phyloP scores from a whole-genome alignment of 768 basidiomycete genomes.

The Kwoniella sp. region DNA sequence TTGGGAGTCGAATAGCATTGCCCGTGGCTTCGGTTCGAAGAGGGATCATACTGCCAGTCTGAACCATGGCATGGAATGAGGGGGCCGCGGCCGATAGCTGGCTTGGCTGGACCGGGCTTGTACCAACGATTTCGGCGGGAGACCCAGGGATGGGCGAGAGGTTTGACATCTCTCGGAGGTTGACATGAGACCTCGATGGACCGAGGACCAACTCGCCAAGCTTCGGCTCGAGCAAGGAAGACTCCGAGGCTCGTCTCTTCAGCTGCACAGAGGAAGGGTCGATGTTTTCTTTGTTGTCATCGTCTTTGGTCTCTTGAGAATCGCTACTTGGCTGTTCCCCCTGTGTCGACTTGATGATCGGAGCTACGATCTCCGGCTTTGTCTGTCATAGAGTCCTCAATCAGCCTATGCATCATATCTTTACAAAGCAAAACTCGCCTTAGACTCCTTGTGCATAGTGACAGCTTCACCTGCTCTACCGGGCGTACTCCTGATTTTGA shows the following conservation, averaged over 20 bases:
- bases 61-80: neutral
- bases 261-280: slow-evolving; percentile 8
- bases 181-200: slow-evolving; percentile 15
- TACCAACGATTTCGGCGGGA: slow-evolving; percentile 11
- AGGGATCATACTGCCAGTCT: neutral
- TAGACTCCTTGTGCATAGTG: neutral
- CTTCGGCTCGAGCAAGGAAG: slow-evolving; percentile 12
- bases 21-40: neutral
- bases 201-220: slow-evolving; percentile 8
- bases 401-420: neutral
- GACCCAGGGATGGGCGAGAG: slow-evolving; percentile 34
- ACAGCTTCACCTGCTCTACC: slow-evolving; percentile 3
- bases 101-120: neutral
- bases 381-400: neutral
- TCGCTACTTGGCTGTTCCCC: neutral
- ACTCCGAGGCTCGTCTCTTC: slow-evolving; percentile 20
- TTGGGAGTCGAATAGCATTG: neutral
- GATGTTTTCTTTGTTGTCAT: slow-evolving; percentile 17
- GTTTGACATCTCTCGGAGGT: slow-evolving; percentile 13
- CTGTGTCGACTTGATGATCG: neutral
- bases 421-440: neutral
- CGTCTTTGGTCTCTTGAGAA: neutral
- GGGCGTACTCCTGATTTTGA: slow-evolving; percentile 13
- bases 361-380: neutral
- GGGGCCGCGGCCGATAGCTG: neutral